Conservation (phyloP, 1,139 yeast species). For the Sugiyamaella novakii region DNA sequence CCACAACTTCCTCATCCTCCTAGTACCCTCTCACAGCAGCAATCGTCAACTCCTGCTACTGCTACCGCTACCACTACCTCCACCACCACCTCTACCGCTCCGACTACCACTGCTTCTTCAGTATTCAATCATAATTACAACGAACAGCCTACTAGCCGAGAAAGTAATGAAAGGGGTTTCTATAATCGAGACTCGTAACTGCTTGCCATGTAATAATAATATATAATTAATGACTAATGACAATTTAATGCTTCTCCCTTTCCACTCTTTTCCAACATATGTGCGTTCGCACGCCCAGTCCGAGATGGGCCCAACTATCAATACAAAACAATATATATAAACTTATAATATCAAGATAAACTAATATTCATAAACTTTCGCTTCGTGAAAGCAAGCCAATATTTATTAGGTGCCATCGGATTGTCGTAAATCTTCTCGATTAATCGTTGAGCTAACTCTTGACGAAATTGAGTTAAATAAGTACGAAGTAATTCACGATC, state of each 20-base stretch:
- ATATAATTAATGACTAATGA: constrained; percentile 13
- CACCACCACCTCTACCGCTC: too few relatives aligned
- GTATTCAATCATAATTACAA: constrained; percentile 12
- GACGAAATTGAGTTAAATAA: constrained; percentile 90
- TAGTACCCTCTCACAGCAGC: not conserved
- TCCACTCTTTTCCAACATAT: not conserved
- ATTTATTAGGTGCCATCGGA: constrained; percentile 50
- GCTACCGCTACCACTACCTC: too few relatives aligned
- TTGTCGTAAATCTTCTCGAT: constrained; percentile 66
- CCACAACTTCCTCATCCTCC: constrained; percentile 8
- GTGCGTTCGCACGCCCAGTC: too few relatives aligned
- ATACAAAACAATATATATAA: constrained; percentile 7
- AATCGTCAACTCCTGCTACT: not conserved
- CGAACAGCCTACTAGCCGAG: constrained; percentile 28
- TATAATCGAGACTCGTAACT: constrained; percentile 12
- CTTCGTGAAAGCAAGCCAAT: constrained; percentile 95
- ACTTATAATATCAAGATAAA: constrained; percentile 36
- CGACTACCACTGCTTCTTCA: too few relatives aligned
- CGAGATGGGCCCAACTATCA: too few relatives aligned
- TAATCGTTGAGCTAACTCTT: constrained; percentile 83
- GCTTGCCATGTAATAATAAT: constrained; percentile 6
- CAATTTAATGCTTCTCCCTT: constrained; percentile 1
- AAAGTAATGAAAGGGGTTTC: constrained; percentile 33
- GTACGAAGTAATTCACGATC: constrained; percentile 79
- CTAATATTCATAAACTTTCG: constrained; percentile 92